These are phyloP conservation scores for Auriscalpium orientale DNA, from an alignment of 768 basidiomycete species.

Conservation along the genomic window DNA sequence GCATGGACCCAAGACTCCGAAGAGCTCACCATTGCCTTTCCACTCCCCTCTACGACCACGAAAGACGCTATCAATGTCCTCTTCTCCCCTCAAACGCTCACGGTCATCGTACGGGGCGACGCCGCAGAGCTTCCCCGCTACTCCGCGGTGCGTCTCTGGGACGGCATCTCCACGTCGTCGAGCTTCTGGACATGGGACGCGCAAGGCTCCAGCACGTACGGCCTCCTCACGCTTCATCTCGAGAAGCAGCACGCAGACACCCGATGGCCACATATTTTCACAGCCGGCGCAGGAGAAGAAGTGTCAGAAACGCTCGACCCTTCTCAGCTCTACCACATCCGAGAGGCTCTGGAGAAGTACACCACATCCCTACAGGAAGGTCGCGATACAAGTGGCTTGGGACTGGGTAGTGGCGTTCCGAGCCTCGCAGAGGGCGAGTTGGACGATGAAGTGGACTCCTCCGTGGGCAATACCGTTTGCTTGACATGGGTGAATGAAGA, in stretches of 20 bases:
- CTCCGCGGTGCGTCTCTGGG: constrained; percentile 68
- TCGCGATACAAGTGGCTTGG: constrained; percentile 54
- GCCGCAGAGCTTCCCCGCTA: constrained; percentile 44
- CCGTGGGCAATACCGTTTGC: constrained; percentile 56
- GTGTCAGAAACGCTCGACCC: constrained; percentile 88
- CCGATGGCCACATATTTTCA: constrained; percentile 85
- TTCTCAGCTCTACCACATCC: constrained; percentile 69
- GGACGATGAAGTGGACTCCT: constrained; percentile 82
- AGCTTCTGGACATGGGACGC: constrained; percentile 93
- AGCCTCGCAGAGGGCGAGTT: constrained; percentile 83
- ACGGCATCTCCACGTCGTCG: constrained; percentile 62
- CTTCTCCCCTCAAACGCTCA: constrained; percentile 59
- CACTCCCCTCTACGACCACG: constrained; percentile 64
- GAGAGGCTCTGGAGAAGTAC: constrained; percentile 82
- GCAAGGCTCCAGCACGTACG: constrained; percentile 58
- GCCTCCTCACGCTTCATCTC: constrained; percentile 74
- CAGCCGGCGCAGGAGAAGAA: constrained; percentile 39
- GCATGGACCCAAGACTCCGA: constrained; percentile 90
- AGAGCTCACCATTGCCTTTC: constrained; percentile 75
- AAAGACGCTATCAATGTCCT: constrained; percentile 58
- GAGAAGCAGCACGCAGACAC: constrained; percentile 81
- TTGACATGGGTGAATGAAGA: constrained; percentile 60
- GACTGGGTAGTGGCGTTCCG: constrained; percentile 54
- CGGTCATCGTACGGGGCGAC: constrained; percentile 47
- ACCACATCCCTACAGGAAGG: constrained; percentile 55